A percentile compares a stretch with the other conserved stretches of the same genome.
Conservation (phyloP, 225 moss, liverwort and hornwort species). For the Bryum argenteum region DNA sequence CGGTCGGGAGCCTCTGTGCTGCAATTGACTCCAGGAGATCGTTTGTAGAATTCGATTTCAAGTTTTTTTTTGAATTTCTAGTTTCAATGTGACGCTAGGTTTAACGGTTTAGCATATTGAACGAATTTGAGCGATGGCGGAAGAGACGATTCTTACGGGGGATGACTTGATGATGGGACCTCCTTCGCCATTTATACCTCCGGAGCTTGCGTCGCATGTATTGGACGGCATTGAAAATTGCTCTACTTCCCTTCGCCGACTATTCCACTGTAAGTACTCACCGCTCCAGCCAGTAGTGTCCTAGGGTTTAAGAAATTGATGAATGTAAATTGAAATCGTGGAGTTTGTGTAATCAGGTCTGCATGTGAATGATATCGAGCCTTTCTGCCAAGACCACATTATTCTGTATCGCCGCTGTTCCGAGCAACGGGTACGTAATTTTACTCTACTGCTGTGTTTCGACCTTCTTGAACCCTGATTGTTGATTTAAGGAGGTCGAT, state of each 20-base stretch:
- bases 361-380: conserved; percentile 92
- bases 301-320: neutral
- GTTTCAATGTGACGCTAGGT: neutral
- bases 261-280: conserved; percentile 67
- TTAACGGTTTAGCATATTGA: neutral
- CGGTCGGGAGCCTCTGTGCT: too few species aligned
- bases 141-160: conserved; percentile 91
- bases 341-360: conserved; percentile 53
- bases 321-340: neutral
- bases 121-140: conserved; percentile 39
- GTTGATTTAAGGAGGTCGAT: conserved; percentile 10
- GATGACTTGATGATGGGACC: conserved; percentile 92
- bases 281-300: neutral
- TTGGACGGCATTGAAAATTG: conserved; percentile 78
- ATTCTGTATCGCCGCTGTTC: conserved; percentile 85
- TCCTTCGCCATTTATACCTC: conserved; percentile 78
- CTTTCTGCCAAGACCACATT: conserved; percentile 95
- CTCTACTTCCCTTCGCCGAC: conserved; percentile 76
- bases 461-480: conserved; percentile 14
- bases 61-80: neutral
- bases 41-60: neutral
- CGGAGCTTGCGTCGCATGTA: conserved; percentile 75
- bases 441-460: neutral
- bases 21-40: neutral
- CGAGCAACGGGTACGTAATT: conserved; percentile 57